These are phyloP conservation scores for Amaranthus tricolor DNA, from an alignment of 179 eudicot genomes.

Conservation along the genomic window DNA sequence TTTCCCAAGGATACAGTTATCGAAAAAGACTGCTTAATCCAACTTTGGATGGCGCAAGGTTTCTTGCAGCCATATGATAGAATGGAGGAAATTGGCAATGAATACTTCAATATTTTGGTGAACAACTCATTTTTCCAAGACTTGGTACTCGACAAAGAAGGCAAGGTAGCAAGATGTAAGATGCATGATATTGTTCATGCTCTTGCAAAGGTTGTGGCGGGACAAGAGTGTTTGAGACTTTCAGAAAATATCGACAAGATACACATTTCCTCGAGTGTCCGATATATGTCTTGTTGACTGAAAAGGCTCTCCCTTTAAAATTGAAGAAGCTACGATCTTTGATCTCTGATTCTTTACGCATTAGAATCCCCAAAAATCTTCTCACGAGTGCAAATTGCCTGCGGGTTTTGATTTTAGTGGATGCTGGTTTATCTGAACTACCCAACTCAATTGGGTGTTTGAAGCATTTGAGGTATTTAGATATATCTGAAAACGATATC, in stretches of 20 bases:
- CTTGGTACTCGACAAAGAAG: not conserved
- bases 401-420: slow-evolving; percentile 3
- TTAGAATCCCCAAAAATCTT: not conserved
- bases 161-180: slow-evolving; percentile 3
- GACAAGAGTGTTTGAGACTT: slow-evolving; percentile 4
- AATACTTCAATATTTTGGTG: slow-evolving; percentile 14
- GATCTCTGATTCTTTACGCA: not conserved
- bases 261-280: not conserved
- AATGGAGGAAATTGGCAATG: slow-evolving; percentile 24
- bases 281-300: slow-evolving; percentile 11
- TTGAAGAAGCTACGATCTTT: slow-evolving; percentile 8
- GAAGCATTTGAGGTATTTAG: slow-evolving; percentile 26
- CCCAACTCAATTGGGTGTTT: slow-evolving; percentile 18
- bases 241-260: not conserved
- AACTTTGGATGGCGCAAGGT: slow-evolving; percentile 36
- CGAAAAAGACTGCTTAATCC: slow-evolving; percentile 15
- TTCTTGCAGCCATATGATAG: slow-evolving; percentile 17
- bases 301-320: not conserved
- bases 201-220: slow-evolving; percentile 20
- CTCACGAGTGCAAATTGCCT: slow-evolving; percentile 4
- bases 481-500: not conserved
- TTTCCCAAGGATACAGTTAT: slow-evolving; percentile 18
- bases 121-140: slow-evolving; percentile 23
- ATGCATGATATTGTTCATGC: slow-evolving; percentile 36
- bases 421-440: slow-evolving; percentile 6